Conservation (phyloP, 192 early-diverging fungal species). For the Globomyces pollinis-pini region DNA sequence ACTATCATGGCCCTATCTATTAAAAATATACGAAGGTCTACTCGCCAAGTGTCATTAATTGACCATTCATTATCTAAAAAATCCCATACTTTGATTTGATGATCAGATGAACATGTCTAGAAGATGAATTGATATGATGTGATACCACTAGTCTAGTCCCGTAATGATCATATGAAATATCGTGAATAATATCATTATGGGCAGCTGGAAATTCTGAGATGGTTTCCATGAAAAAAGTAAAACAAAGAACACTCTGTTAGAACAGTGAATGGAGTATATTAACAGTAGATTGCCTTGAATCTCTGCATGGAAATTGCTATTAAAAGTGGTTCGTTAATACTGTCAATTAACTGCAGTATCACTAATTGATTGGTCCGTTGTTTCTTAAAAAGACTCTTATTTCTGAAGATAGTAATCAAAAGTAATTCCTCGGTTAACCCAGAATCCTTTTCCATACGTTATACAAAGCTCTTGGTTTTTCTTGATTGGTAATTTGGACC, state of each 20-base stretch:
- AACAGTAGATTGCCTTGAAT: too few species aligned
- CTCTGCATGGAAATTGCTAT: too few species aligned
- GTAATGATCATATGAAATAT: constrained; percentile 86
- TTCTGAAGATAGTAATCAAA: neutral
- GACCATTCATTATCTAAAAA: constrained; percentile 68
- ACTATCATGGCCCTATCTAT: constrained; percentile 85
- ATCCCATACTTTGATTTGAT: constrained; percentile 92
- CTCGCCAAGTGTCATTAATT: constrained; percentile 71
- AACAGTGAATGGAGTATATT: too few species aligned
- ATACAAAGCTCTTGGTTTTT: constrained; percentile 33
- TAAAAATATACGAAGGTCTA: too few species aligned
- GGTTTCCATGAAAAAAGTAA: constrained; percentile 1
- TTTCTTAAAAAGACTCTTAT: neutral
- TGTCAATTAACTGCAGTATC: too few species aligned
- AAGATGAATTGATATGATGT: constrained; percentile 15
- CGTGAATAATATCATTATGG: constrained; percentile 93
- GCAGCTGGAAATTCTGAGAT: constrained; percentile 47
- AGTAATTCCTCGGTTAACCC: constrained; percentile 13
- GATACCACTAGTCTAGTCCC: constrained; percentile 67
- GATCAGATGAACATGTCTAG: constrained; percentile 82
- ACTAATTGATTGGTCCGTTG: too few species aligned
- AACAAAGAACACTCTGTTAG: too few species aligned
- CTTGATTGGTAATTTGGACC: constrained; percentile 16
- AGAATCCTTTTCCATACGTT: constrained; percentile 43
- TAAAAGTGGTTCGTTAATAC: too few species aligned